phyloP scores from a whole-genome alignment of 768 basidiomycete genomes.

The Xerocomellus chrysenteron region DNA sequence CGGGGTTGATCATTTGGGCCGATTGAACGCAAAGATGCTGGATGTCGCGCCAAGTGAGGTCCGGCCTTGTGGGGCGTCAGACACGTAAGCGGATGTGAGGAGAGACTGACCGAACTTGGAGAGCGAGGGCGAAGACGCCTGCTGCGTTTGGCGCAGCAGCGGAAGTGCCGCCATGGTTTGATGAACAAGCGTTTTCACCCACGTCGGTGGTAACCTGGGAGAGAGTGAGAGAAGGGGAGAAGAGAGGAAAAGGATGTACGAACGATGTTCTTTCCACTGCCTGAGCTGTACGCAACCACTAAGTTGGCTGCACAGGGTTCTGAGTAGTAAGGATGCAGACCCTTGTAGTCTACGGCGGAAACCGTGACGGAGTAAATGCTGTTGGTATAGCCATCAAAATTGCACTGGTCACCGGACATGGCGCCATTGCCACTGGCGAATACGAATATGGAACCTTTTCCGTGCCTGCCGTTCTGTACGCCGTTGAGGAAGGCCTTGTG shows the following conservation, averaged over 20 bases:
- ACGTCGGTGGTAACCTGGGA: slow-evolving; percentile 90
- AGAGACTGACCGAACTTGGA: slow-evolving; percentile 71
- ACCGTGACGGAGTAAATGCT: slow-evolving; percentile 96
- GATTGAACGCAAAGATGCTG: slow-evolving; percentile 85
- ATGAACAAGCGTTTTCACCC: slow-evolving; percentile 79
- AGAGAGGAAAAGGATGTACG: slow-evolving; percentile 32
- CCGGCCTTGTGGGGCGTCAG: slow-evolving; percentile 56
- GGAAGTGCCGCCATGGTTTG: slow-evolving; percentile 90
- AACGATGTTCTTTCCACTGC: slow-evolving; percentile 90
- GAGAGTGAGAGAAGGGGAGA: slow-evolving; percentile 14
- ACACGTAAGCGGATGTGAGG: slow-evolving; percentile 1
- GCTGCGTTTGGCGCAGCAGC: slow-evolving; percentile 97
- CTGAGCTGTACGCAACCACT: slow-evolving; percentile 94
- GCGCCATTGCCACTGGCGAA: slow-evolving; percentile 99
- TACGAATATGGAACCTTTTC: slow-evolving; percentile 92
- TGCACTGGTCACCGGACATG: slow-evolving; percentile 89
- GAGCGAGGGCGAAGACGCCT: slow-evolving; percentile 87
- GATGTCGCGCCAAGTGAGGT: slow-evolving; percentile 94
- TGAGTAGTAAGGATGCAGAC: slow-evolving; percentile 94
- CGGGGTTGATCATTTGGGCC: slow-evolving; percentile 74
- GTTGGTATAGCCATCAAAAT: slow-evolving; percentile 99
- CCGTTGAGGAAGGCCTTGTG: slow-evolving; percentile 94
- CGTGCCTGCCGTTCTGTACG: slow-evolving; percentile 82
- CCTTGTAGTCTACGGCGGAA: slow-evolving; percentile 91
- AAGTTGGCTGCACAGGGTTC: slow-evolving; percentile 98